phyloP scores from a whole-genome alignment of 2,329 filamentous ascomycete species.

The Davidsoniella virescens region DNA sequence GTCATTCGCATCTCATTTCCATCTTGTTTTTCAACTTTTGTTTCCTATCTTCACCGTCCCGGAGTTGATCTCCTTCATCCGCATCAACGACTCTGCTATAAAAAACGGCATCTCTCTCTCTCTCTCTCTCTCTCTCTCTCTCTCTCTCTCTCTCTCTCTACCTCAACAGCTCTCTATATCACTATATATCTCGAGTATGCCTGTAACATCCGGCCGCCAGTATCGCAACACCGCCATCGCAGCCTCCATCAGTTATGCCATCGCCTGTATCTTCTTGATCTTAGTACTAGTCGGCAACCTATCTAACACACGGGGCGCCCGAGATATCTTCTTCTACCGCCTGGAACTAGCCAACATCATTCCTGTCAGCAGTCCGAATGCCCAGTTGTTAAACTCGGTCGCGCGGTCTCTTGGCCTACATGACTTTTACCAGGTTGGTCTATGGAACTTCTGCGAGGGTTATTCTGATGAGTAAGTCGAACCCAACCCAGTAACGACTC shows the following conservation, averaged over 20 bases:
- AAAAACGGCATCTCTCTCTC: too few species aligned
- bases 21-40: neutral
- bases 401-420: slow-evolving; percentile 74
- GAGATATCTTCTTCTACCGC: slow-evolving; percentile 67
- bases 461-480: slow-evolving; percentile 44
- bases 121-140: too few species aligned
- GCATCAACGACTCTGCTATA: neutral
- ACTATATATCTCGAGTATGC: neutral
- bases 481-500: neutral
- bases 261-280: slow-evolving; percentile 63
- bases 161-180: neutral
- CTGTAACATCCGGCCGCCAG: slow-evolving; percentile 6
- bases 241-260: slow-evolving; percentile 53
- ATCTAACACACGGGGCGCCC: slow-evolving; percentile 41
- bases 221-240: slow-evolving; percentile 45
- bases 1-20: too few species aligned
- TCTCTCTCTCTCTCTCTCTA: too few species aligned
- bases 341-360: slow-evolving; percentile 73
- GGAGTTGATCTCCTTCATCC: neutral
- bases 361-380: slow-evolving; percentile 53
- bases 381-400: slow-evolving; percentile 68
- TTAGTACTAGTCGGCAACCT: slow-evolving; percentile 67
- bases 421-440: slow-evolving; percentile 83
- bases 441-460: slow-evolving; percentile 88
- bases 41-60: neutral